Base-by-base conservation (phyloP, 345 rosid genomes). In the Balakata baccata region DNA sequence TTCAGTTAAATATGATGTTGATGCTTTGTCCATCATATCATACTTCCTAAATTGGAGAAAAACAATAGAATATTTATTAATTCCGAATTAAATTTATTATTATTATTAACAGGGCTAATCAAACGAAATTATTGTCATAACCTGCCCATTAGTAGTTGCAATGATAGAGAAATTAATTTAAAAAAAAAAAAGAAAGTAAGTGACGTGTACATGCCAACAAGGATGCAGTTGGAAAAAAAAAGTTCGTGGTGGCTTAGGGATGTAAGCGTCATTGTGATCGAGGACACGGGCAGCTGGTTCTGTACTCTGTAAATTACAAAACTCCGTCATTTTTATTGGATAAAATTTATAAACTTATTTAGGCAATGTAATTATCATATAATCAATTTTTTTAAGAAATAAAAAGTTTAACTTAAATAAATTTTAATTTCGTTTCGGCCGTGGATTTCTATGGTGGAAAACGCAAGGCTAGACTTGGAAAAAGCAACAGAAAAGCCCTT, bases 381-480 rank as follows among this genome's bases (percentile, higher is more conserved):
- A 29, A 29, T 29, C 34, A 29, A 29, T n/a, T n/a, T n/a, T n/a
- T n/a, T 1, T 29, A 29, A 29, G 34, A 29, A 29, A 29, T 29
- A 29, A 29, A 29, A 29, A 4, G 53, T 53, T 52, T 20, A 53
- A 6, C 3, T 22, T 43, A n/a, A 39, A 29, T 29, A 29, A 29
- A n/a, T 54, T 56, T 38, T 22, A 18, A 13, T 59, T 39, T 43
- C 17, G 70, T 72, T 58, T 49, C 23, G 68, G 71, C 77, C 76
- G 64, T 74, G 78, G 77, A 71, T 78, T 79, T 81, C 84, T 81
- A 79, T 61, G 85, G 87, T 75, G 85, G 85, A 81, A 73, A 86
- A 79, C 75, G 85, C 81, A 74, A 58, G 45, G 54, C 61, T 0
- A 81, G 84, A 80, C 73, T 45, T 45, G 49, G 69, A 74, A 74